Evolutionary conservation across 2,329 filamentous ascomycete genomes (phyloP).

Genomic region (Cordyceps tenuipes): DNA sequence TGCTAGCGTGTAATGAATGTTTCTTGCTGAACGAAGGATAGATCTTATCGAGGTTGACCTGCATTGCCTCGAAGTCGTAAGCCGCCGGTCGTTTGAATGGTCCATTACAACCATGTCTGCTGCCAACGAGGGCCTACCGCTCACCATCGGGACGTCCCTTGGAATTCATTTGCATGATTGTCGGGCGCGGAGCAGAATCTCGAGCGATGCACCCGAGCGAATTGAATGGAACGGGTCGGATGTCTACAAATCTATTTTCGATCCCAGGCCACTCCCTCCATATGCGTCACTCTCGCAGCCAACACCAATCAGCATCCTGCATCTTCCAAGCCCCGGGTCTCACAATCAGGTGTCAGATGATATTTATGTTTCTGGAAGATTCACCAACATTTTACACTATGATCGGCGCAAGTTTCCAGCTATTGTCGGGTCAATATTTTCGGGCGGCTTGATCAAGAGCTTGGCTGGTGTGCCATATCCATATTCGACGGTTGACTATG

Average conservation of each 20-base stretch:
- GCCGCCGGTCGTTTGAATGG: constrained; percentile 66
- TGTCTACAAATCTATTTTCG: constrained; percentile 35
- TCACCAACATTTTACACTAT: constrained; percentile 82
- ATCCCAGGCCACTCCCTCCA: constrained; percentile 42
- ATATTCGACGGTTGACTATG: constrained; percentile 54
- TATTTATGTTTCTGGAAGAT: constrained; percentile 83
- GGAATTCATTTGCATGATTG: constrained; percentile 79
- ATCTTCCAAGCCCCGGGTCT: constrained; percentile 53
- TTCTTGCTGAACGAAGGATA: constrained; percentile 14
- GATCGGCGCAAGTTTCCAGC: constrained; percentile 78
- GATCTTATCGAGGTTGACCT: constrained; percentile 76
- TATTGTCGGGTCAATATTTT: constrained; percentile 71
- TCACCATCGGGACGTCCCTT: constrained; percentile 76
- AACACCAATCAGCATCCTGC: constrained; percentile 73
- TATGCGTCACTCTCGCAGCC: constrained; percentile 73
- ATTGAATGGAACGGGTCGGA: constrained; percentile 25
- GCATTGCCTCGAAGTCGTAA: constrained; percentile 59
- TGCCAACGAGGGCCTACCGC: constrained; percentile 54
- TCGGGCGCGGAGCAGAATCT: constrained; percentile 35
- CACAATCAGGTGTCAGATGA: constrained; percentile 56
- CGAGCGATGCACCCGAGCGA: constrained; percentile 27
- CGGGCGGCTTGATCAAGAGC: constrained; percentile 69
- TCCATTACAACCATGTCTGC: constrained; percentile 76
- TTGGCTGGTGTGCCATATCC: constrained; percentile 62
- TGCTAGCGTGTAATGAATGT: background rate